These are phyloP conservation scores for Sugiyamaella grinbergsii DNA, from an alignment of 1,139 yeast genomes.

Conservation along the genomic window DNA sequence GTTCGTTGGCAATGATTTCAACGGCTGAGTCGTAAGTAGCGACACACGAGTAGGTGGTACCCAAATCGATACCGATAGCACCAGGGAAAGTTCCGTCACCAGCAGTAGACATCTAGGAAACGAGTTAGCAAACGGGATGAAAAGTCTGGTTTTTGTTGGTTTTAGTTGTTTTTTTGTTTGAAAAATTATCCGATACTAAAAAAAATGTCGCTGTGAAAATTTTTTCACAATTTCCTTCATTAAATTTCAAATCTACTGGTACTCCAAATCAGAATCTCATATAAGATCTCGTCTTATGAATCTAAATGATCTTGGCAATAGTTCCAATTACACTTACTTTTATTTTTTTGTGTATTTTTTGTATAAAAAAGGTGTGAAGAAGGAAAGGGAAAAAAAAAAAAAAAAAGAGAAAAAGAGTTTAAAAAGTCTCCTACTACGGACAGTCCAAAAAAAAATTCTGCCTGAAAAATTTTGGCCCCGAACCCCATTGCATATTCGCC, in stretches of 20 bases:
- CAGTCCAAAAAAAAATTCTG: slow-evolving; percentile 14
- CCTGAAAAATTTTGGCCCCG: slow-evolving; percentile 18
- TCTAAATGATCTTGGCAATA: neutral
- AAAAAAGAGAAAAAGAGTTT: slow-evolving; percentile 9
- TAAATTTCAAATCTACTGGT: neutral
- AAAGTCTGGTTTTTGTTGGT: no score
- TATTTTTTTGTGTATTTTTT: slow-evolving; percentile 18
- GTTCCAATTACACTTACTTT: slow-evolving; percentile 17
- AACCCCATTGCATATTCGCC: slow-evolving; percentile 9
- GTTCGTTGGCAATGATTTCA: slow-evolving; percentile 95
- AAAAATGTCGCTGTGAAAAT: no score
- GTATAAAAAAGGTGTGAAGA: slow-evolving; percentile 21
- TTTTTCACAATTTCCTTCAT: no score
- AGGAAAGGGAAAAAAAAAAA: slow-evolving; percentile 20
- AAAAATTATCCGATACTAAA: no score
- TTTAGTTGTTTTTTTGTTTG: no score
- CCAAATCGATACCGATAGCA: slow-evolving; percentile 97
- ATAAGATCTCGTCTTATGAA: no score
- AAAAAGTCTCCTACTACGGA: slow-evolving; percentile 11
- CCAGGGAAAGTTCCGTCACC: slow-evolving; percentile 98
- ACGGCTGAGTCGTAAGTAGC: slow-evolving; percentile 81
- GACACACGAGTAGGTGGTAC: slow-evolving; percentile 90
- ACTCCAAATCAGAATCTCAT: neutral
- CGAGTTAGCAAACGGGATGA: neutral
- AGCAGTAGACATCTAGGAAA: slow-evolving; percentile 32